A percentile compares a stretch with the other conserved stretches of the same genome.
Evolutionary conservation across 2,329 filamentous ascomycete genomes (phyloP).

Genomic region (Aspergillus bombycis): DNA sequence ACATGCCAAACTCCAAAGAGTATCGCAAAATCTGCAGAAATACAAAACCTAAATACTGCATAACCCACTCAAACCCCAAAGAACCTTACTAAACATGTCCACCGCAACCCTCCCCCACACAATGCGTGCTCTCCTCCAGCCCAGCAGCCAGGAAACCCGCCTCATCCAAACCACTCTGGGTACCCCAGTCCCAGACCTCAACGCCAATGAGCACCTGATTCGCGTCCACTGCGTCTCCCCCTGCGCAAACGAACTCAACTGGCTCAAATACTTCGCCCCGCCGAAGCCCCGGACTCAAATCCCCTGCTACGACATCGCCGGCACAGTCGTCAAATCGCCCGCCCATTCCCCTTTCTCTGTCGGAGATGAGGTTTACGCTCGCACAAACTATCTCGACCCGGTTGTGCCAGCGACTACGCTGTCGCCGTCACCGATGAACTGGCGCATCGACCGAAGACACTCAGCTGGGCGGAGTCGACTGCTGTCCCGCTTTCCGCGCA

Average conservation of each 20-base stretch:
- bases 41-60: neutral
- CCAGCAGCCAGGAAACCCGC: neutral
- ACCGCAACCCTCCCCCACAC: neutral
- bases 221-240: conserved; percentile 43
- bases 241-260: conserved; percentile 48
- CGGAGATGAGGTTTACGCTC: conserved; percentile 45
- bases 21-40: neutral
- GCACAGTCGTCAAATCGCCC: conserved; percentile 42
- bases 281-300: conserved; percentile 31
- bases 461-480: conserved; percentile 43
- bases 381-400: conserved; percentile 40
- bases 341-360: conserved; percentile 39
- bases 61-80: neutral
- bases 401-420: conserved; percentile 43
- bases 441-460: conserved; percentile 35
- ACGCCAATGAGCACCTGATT: conserved; percentile 43
- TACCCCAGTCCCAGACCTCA: conserved; percentile 26
- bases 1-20: neutral
- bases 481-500: conserved; percentile 45
- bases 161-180: conserved; percentile 14
- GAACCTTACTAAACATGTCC: neutral
- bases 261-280: conserved; percentile 39
- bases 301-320: conserved; percentile 49
- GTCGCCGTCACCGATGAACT: conserved; percentile 41
- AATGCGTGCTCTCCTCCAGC: conserved; percentile 8